Conservation (phyloP, 306 rosid species). For the Boehmeria nivea region DNA sequence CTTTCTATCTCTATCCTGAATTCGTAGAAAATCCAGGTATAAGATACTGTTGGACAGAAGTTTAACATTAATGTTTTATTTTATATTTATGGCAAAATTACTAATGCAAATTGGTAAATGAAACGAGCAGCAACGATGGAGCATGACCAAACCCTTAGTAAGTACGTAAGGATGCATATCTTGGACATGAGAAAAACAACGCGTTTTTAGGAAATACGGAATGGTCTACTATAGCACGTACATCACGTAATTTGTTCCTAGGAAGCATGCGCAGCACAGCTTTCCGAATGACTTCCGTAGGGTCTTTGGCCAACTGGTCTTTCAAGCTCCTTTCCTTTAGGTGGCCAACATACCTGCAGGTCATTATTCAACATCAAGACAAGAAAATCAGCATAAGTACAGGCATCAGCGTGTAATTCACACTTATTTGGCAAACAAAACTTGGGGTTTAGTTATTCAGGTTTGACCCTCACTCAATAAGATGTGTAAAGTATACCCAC, state of each 20-base stretch:
- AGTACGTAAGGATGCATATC: too few species aligned
- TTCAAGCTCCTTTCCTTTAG: constrained; percentile 79
- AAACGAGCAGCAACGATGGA: too few species aligned
- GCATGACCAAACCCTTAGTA: too few species aligned
- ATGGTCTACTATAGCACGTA: constrained; percentile 26
- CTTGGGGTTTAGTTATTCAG: too few species aligned
- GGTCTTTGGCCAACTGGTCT: constrained; percentile 88
- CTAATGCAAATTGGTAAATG: too few species aligned
- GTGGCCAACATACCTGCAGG: constrained; percentile 75
- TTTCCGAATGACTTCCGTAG: constrained; percentile 92
- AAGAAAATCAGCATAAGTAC: background rate
- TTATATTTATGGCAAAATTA: too few species aligned
- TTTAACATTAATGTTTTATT: too few species aligned
- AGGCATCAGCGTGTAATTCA: background rate
- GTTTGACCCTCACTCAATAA: too few species aligned
- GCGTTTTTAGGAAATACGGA: too few species aligned
- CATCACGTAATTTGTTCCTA: constrained; percentile 84
- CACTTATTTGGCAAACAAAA: too few species aligned
- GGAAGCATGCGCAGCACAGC: constrained; percentile 95
- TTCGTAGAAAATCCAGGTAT: constrained; percentile 11
- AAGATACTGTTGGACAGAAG: too few species aligned
- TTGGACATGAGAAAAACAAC: too few species aligned
- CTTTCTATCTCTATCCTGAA: constrained; percentile 92
- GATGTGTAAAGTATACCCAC: background rate
- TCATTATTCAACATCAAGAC: constrained; percentile 26